Evolutionary conservation across 179 eudicot species (phyloP).

Genomic region (Heliamphora pulchella): DNA sequence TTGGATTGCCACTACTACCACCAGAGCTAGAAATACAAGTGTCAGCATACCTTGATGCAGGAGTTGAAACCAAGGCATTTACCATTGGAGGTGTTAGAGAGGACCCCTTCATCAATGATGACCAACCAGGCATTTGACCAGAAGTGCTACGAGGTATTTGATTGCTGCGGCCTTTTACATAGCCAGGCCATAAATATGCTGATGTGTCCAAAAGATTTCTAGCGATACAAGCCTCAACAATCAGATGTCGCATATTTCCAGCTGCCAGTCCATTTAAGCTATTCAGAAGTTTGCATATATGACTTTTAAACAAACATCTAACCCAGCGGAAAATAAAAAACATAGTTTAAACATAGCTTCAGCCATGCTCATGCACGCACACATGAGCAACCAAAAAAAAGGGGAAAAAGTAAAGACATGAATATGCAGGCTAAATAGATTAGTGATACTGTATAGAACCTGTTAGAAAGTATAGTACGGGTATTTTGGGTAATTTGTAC

Average conservation of each 20-base stretch:
- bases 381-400: background rate
- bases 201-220: constrained; percentile 80
- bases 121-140: constrained; percentile 75
- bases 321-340: background rate
- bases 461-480: background rate
- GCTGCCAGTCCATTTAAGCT: constrained; percentile 44
- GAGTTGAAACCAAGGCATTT: constrained; percentile 61
- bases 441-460: background rate
- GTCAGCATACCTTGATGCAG: constrained; percentile 74
- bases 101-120: constrained; percentile 78
- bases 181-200: constrained; percentile 85
- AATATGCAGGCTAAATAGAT: background rate
- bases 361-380: background rate
- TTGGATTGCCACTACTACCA: background rate
- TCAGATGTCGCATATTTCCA: constrained; percentile 80
- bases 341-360: background rate
- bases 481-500: too few relatives aligned
- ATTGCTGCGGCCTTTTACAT: constrained; percentile 60
- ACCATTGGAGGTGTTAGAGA: constrained; percentile 67
- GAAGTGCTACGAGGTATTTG: constrained; percentile 60
- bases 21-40: background rate
- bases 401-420: background rate
- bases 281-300: constrained; percentile 3
- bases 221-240: constrained; percentile 94
- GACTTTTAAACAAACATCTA: background rate